phyloP scores from a whole-genome alignment of 805 yeast genomes.

The Nakazawaea molendinolei region DNA sequence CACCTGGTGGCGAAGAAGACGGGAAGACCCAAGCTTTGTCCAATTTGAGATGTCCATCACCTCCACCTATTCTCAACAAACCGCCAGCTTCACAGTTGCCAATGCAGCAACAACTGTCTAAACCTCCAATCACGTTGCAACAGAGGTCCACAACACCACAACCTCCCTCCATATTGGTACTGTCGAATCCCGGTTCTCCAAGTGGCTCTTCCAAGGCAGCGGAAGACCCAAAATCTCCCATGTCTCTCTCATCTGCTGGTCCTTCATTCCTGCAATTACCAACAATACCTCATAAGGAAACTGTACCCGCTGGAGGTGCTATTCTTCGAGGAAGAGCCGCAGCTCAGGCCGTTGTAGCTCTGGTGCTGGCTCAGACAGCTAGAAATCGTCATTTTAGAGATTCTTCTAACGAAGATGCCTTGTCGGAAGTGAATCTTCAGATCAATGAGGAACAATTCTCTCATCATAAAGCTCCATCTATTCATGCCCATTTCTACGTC shows the following conservation, averaged over 20 bases:
- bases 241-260: slow-evolving; percentile 5
- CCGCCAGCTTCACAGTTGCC: background rate
- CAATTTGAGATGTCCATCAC: slow-evolving; percentile 58
- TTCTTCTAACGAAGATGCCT: slow-evolving; percentile 3
- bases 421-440: slow-evolving; percentile 9
- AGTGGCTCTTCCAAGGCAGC: slow-evolving; percentile 4
- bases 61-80: slow-evolving; percentile 52
- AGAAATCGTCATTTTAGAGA: slow-evolving; percentile 17
- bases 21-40: slow-evolving; percentile 53
- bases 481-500: slow-evolving; percentile 74
- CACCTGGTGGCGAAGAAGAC: slow-evolving; percentile 11
- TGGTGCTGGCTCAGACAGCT: slow-evolving; percentile 33
- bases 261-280: background rate
- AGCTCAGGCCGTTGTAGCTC: slow-evolving; percentile 31
- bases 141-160: slow-evolving; percentile 13
- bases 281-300: slow-evolving; percentile 16
- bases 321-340: slow-evolving; percentile 31
- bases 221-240: slow-evolving; percentile 9
- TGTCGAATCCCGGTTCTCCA: slow-evolving; percentile 6
- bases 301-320: slow-evolving; percentile 42
- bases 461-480: slow-evolving; percentile 53
- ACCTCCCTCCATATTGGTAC: slow-evolving; percentile 12
- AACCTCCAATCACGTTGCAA: no score
- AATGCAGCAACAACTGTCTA: slow-evolving; percentile 22
- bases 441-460: slow-evolving; percentile 10